Percentiles rank a stretch among this genome's conserved stretches.
These are phyloP conservation scores for Craspedostauros australis DNA, from an alignment of 108 stramenopile species.

Conservation along the genomic window DNA sequence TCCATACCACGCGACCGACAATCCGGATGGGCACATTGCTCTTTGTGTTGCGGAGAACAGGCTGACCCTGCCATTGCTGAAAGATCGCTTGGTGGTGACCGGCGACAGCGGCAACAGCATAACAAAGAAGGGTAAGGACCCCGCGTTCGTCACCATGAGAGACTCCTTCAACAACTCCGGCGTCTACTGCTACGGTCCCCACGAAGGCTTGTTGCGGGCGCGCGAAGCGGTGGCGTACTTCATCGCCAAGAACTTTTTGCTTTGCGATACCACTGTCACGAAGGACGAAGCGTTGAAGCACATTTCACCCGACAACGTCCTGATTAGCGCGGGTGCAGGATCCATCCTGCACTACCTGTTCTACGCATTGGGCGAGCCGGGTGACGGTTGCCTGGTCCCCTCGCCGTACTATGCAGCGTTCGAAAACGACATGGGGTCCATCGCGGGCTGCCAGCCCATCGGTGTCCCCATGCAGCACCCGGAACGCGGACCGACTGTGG, in stretches of 20 bases:
- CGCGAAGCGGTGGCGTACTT: slow-evolving; percentile 71
- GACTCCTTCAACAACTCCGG: slow-evolving; percentile 68
- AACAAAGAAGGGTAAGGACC: slow-evolving; percentile 7
- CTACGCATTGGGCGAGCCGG: slow-evolving; percentile 18
- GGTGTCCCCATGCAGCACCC: background rate
- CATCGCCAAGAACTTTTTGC: slow-evolving; percentile 14
- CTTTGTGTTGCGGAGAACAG: slow-evolving; percentile 19
- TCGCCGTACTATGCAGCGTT: slow-evolving; percentile 46
- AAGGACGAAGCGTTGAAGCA: slow-evolving; percentile 7
- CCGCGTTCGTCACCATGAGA: slow-evolving; percentile 38
- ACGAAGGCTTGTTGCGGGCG: slow-evolving; percentile 61
- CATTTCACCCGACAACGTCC: background rate
- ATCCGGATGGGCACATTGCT: slow-evolving; percentile 17
- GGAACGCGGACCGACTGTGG: slow-evolving; percentile 7
- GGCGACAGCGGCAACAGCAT: slow-evolving; percentile 8
- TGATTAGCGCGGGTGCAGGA: slow-evolving; percentile 12
- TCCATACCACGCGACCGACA: slow-evolving; percentile 11
- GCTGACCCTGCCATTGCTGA: slow-evolving; percentile 46
- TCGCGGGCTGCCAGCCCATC: slow-evolving; percentile 1
- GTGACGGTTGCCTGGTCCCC: slow-evolving; percentile 33
- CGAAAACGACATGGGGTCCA: slow-evolving; percentile 25
- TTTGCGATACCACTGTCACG: slow-evolving; percentile 2
- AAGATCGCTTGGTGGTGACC: slow-evolving; percentile 56
- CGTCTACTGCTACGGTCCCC: slow-evolving; percentile 74
- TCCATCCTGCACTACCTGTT: slow-evolving; percentile 14